Base-by-base conservation (phyloP, 176 grass and related monocot species). In the Oryza rufipogon region DNA sequence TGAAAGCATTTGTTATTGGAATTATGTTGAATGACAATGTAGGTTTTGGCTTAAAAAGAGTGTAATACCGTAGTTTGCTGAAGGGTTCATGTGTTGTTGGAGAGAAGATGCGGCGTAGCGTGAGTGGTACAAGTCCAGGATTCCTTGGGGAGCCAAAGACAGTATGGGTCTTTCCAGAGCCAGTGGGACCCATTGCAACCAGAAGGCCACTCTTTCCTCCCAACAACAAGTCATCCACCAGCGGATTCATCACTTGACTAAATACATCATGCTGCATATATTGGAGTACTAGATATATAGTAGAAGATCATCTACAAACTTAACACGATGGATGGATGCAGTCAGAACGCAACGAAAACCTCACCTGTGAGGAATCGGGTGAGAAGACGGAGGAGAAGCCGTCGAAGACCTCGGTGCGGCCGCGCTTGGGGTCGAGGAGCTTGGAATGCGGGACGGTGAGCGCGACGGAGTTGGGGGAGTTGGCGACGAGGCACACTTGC, bases 101-200 rank as follows among this genome's bases (percentile, higher is more conserved):
- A 10, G 23, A 41, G 74, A 97, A 95, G 75, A 97, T 86, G 42
- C 66, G 70, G n/a, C 83, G 85, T 65, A 97, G 67, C 0, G 88
- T 78, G 22, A 91, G 92, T 16, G 92, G 90, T 28, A 97, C 76
- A 56, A 97, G 64, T 52, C 95, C 95, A 0, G 92, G 95, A 22
- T 93, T 84, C 70, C 86, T 91, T 6, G 88, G 39, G 60, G 75
- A 84, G 26, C 95, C 95, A 64, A 91, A 97, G 85, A 97, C 83
- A 6, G 95, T 97, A 30, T 94, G 91, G 20, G 95, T 97, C 81
- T 97, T 97, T 68, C 95, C 92, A 11, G 95, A 97, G 45, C 92
- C 92, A 19, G 95, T 91, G 6, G 92, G 95, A 4, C 95, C 92
- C 92, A 94, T 88, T 33, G 92, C 90, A 56, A 91, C 86, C 11